These are phyloP conservation scores for Betula pendula DNA, from an alignment of 306 rosid genomes.

Conservation along the genomic window DNA sequence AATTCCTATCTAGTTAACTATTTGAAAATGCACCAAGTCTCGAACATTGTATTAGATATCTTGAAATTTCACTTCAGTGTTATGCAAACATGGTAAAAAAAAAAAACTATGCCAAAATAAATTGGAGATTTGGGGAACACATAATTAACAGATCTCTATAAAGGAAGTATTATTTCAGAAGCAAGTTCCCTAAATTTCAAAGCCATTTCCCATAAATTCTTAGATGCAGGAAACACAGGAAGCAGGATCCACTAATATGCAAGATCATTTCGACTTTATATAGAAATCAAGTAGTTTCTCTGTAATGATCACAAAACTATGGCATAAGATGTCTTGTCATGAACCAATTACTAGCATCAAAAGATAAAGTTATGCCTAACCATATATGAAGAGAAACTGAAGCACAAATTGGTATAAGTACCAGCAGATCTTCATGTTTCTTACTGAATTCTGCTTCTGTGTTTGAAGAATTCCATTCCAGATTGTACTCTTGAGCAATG, in stretches of 20 bases:
- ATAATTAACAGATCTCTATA: slow-evolving; percentile 1
- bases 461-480: slow-evolving; percentile 83
- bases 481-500: slow-evolving; percentile 69
- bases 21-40: background rate
- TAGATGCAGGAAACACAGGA: slow-evolving; percentile 4
- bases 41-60: background rate
- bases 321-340: slow-evolving; percentile 18
- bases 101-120: background rate
- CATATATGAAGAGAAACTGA: slow-evolving; percentile 14
- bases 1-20: background rate
- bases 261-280: background rate
- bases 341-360: slow-evolving; percentile 7
- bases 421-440: slow-evolving; percentile 97
- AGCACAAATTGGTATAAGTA: slow-evolving; percentile 33
- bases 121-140: background rate
- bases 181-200: slow-evolving; percentile 11
- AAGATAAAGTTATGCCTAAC: slow-evolving; percentile 6
- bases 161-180: slow-evolving; percentile 5
- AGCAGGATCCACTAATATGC: slow-evolving; percentile 9
- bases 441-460: slow-evolving; percentile 77
- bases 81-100: background rate
- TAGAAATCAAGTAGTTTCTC: slow-evolving; percentile 5
- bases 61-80: slow-evolving; percentile 4
- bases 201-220: slow-evolving; percentile 11
- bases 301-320: background rate